These are phyloP conservation scores for Botrytis aclada DNA, from an alignment of 2,329 filamentous ascomycete species.

Conservation along the genomic window DNA sequence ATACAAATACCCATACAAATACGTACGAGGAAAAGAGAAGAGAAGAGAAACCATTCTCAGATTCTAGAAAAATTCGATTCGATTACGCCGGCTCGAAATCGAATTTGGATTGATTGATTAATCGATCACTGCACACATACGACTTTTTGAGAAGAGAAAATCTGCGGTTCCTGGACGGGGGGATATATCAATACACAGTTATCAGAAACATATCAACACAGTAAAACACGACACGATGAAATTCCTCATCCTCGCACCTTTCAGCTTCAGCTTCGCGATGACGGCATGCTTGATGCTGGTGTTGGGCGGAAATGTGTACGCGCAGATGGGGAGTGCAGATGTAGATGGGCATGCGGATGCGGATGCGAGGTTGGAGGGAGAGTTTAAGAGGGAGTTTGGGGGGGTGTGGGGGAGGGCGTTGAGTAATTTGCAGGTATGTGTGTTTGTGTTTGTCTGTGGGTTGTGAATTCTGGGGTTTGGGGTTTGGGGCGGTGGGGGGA, in stretches of 20 bases:
- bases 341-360: neutral
- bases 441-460: too few relatives aligned
- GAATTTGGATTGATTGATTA: too few relatives aligned
- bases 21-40: too few relatives aligned
- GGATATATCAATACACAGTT: too few relatives aligned
- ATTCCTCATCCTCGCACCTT: neutral
- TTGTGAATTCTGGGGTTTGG: neutral
- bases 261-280: neutral
- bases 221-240: neutral
- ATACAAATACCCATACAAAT: too few relatives aligned
- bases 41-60: too few relatives aligned
- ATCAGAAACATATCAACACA: neutral
- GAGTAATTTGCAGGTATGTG: constrained; percentile 16
- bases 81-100: too few relatives aligned
- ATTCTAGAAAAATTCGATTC: too few relatives aligned
- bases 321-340: neutral
- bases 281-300: neutral
- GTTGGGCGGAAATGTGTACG: neutral
- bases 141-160: too few relatives aligned
- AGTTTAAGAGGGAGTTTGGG: neutral
- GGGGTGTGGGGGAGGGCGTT: constrained; percentile 9
- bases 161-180: too few relatives aligned
- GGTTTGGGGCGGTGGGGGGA: neutral
- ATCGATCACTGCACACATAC: too few relatives aligned
- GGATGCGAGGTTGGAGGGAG: neutral